Evolutionary conservation across 108 stramenopile species (phyloP), one percentile per base, ranked within the genome.

Genomic region (Nitzschia sp.): DNA sequence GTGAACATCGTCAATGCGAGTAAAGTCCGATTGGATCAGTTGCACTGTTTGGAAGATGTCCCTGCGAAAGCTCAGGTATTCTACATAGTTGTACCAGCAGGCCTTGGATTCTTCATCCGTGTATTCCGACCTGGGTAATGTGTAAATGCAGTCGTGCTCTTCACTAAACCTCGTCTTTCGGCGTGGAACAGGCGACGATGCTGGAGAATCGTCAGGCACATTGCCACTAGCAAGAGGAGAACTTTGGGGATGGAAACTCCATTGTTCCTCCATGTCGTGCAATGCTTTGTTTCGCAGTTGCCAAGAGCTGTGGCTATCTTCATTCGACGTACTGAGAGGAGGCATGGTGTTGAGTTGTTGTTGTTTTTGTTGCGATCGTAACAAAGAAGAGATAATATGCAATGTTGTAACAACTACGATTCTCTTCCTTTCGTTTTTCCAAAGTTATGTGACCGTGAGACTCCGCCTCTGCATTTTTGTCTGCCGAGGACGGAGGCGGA

Each of bases 31-130:
- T 39, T 66, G 42, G 24, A 62, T 12, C 8, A 75, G 50, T 3
- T 63, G 55, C 10, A 75, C 41, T 14, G 66, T 68, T 40, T 19
- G 41, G 20, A 37, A 63, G 37, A 75, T 24, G 55, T 75, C 67
- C 7, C 25, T 25, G 22, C 56, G 52, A 56, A 75, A 75, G n/a
- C 34, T 15, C 1, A 21, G 40, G 25, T 62, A 68, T 9, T 75
- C 73, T 15, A 44, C 24, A 0, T 7, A 17, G 12, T 58, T 26
- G 43, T 68, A 54, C 73, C 73, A 75, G 42, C 60, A 58, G 43
- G 40, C 14, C 17, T 38, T 50, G 10, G 15, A 68, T 51, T 67
- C 65, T 43, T 55, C 24, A 10, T 22, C 22, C n/a, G 54, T 41
- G 42, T 42, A 67, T n/a, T 67, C 53, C 5, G 22, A 42, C 10